phyloP scores from a whole-genome alignment of 1,284 basidiomycete species.

The Ceratobasidium sp. region DNA sequence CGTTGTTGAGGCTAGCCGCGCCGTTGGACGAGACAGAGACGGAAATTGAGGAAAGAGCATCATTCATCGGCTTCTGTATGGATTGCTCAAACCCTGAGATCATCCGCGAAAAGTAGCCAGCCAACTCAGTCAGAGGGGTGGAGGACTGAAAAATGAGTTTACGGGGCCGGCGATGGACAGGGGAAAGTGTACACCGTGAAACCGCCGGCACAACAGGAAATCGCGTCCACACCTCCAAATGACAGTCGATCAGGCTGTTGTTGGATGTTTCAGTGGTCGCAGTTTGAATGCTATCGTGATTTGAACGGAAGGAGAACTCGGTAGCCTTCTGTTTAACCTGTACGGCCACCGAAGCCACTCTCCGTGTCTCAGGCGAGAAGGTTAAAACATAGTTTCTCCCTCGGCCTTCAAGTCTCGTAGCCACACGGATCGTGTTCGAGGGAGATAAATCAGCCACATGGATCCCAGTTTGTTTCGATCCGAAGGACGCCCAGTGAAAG shows the following conservation, averaged over 20 bases:
- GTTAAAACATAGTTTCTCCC: constrained; percentile 62
- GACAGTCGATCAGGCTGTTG: constrained; percentile 70
- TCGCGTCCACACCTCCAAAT: constrained; percentile 72
- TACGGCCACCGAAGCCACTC: constrained; percentile 62
- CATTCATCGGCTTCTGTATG: constrained; percentile 68
- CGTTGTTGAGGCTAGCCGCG: background rate
- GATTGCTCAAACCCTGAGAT: constrained; percentile 64
- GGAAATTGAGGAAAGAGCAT: constrained; percentile 60
- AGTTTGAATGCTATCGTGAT: constrained; percentile 7
- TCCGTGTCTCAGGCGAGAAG: constrained; percentile 57
- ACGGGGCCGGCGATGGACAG: constrained; percentile 55
- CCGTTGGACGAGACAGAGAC: constrained; percentile 45
- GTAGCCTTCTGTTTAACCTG: constrained; percentile 69
- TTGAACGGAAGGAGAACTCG: constrained; percentile 65
- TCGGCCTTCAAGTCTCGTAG: constrained; percentile 66
- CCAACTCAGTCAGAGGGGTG: constrained; percentile 56
- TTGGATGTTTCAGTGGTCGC: constrained; percentile 55
- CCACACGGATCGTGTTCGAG: constrained; percentile 53
- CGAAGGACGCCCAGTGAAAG: constrained; percentile 72
- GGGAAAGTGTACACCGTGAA: constrained; percentile 58
- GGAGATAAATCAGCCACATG: constrained; percentile 49
- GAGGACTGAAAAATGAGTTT: constrained; percentile 64
- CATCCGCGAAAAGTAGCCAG: constrained; percentile 64
- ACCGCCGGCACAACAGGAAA: constrained; percentile 73
- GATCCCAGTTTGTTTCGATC: constrained; percentile 62